A percentile compares a stretch with the other conserved stretches of the same genome.
Evolutionary conservation across 2,329 filamentous ascomycete genomes (phyloP).

Genomic region (Penicillium sp.): DNA sequence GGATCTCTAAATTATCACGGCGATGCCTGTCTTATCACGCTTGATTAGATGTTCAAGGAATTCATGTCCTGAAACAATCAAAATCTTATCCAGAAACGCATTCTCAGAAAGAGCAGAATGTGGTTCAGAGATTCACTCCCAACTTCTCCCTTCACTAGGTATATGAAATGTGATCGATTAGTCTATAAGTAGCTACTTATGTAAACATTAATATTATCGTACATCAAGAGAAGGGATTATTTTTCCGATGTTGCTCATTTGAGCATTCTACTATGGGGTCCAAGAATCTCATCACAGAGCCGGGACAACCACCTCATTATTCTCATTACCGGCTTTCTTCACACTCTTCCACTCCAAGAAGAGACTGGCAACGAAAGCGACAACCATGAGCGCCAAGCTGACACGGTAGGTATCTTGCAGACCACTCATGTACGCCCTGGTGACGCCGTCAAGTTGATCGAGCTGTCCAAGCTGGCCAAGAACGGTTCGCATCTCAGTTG

Average conservation of each 20-base stretch:
- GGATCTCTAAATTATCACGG: too few relatives aligned
- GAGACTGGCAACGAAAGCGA: constrained; percentile 17
- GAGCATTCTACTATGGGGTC: not conserved
- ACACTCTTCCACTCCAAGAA: constrained; percentile 28
- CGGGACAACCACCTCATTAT: constrained; percentile 10
- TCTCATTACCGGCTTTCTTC: constrained; percentile 15
- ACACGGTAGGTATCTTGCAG: constrained; percentile 21
- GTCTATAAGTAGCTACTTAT: too few relatives aligned
- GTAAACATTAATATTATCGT: not conserved
- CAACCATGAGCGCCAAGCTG: constrained; percentile 19
- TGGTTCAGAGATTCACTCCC: too few relatives aligned
- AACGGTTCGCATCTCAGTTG: constrained; percentile 19
- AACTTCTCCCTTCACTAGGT: too few relatives aligned
- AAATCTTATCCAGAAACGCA: too few relatives aligned
- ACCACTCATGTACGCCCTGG: constrained; percentile 22
- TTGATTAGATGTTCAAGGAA: too few relatives aligned
- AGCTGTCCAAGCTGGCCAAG: constrained; percentile 6
- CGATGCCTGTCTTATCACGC: too few relatives aligned
- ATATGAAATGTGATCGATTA: too few relatives aligned
- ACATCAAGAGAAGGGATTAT: not conserved
- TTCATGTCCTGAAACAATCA: too few relatives aligned
- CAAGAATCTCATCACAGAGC: constrained; percentile 3
- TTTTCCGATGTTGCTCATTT: not conserved
- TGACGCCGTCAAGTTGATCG: constrained; percentile 18
- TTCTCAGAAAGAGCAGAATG: too few relatives aligned